Evolutionary conservation across 2,329 filamentous ascomycete genomes (phyloP).

Genomic region (Penicillium freii): DNA sequence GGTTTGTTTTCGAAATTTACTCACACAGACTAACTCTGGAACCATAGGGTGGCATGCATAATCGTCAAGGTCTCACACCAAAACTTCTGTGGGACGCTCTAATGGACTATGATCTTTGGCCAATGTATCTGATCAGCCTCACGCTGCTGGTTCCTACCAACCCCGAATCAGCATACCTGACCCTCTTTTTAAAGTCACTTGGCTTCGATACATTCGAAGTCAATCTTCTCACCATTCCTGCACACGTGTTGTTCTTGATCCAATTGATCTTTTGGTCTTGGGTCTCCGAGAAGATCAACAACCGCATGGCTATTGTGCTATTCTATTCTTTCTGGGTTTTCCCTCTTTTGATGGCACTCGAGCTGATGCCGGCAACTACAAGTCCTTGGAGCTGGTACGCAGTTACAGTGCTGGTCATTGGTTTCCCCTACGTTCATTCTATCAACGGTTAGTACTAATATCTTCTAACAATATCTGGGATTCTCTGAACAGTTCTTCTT

Average conservation of each 20-base stretch:
- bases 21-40: background rate
- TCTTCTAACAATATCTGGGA: background rate
- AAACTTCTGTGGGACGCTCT: constrained; percentile 29
- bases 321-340: constrained; percentile 53
- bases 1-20: accelerated
- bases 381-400: constrained; percentile 52
- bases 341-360: constrained; percentile 50
- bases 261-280: constrained; percentile 53
- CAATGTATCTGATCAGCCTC: constrained; percentile 36
- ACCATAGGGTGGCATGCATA: constrained; percentile 28
- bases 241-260: constrained; percentile 53
- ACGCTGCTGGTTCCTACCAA: background rate
- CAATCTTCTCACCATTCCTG: constrained; percentile 57
- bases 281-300: constrained; percentile 53
- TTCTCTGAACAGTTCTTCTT: background rate
- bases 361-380: constrained; percentile 45
- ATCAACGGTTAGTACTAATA: constrained; percentile 34
- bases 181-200: constrained; percentile 46
- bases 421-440: constrained; percentile 56
- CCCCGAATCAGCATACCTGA: constrained; percentile 46
- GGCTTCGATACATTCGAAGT: constrained; percentile 32
- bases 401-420: constrained; percentile 38
- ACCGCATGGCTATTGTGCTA: constrained; percentile 52
- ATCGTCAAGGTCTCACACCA: constrained; percentile 30
- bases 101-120: constrained; percentile 36